Percentiles rank a stretch among this genome's conserved stretches.
phyloP scores from a whole-genome alignment of 345 rosid species.

The Chamaenerion angustifolium region DNA sequence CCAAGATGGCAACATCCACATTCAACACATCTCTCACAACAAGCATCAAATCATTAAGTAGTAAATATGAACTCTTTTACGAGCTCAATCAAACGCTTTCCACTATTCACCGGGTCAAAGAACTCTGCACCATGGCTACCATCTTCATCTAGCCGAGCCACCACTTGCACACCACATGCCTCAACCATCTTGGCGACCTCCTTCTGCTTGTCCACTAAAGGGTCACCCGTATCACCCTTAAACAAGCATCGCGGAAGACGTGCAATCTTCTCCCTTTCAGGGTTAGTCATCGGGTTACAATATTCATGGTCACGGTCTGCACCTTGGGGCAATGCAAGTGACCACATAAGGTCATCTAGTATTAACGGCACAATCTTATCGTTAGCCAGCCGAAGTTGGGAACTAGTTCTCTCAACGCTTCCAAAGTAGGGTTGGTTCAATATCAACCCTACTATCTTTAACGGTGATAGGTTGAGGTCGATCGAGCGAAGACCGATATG shows the following conservation, averaged over 20 bases:
- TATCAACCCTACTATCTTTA: conserved; percentile 54
- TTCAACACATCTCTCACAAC: too few species aligned
- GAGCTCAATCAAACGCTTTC: conserved; percentile 17
- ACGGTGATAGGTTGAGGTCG: conserved; percentile 30
- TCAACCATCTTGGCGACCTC: conserved; percentile 35
- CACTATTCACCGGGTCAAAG: conserved; percentile 28
- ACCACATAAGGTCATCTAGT: conserved; percentile 51
- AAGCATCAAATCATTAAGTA: background rate
- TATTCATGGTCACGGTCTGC: conserved; percentile 68
- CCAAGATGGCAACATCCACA: too few species aligned
- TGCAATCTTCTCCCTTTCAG: conserved; percentile 25
- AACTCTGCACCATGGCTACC: conserved; percentile 65
- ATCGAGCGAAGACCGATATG: conserved; percentile 35
- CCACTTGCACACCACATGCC: conserved; percentile 50
- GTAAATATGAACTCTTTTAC: conserved; percentile 24
- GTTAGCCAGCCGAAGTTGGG: conserved; percentile 30
- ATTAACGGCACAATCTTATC: conserved; percentile 45
- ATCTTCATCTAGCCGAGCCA: conserved; percentile 23
- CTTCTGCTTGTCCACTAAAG: conserved; percentile 54
- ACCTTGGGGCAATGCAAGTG: conserved; percentile 44
- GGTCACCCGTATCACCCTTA: conserved; percentile 59
- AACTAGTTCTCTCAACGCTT: conserved; percentile 44
- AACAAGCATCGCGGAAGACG: conserved; percentile 39
- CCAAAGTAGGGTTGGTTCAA: conserved; percentile 53
- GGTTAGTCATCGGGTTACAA: conserved; percentile 33